Base-by-base conservation (phyloP, 805 yeast genomes). In the Barnettozyma botsteinii region DNA sequence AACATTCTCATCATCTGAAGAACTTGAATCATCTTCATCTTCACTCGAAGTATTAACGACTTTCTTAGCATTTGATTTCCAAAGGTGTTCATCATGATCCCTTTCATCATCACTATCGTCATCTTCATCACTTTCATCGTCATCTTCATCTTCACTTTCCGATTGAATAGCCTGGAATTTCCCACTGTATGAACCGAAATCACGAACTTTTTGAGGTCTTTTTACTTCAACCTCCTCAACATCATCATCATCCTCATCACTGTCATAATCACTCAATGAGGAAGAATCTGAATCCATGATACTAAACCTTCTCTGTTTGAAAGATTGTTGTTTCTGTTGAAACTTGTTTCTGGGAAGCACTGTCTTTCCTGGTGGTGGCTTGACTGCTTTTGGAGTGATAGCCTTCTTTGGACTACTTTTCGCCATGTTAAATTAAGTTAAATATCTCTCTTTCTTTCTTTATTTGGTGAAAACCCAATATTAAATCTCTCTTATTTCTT, bases 1-100 rank as follows among this genome's bases (percentile, higher is more conserved):
- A 3, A 82, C 77, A 49, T 77, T 79, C 27, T 78, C 79, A 49
- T 79, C 86, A 50, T 76, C 81, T 0, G 81, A 75, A 10, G 79
- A 73, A 27, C 67, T 66, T 17, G 68, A 69, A 26, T 60, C 67
- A 18, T 57, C 59, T 15, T 46, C 56, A 26, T 55, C 62, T 22
- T 61, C 65, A 31, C 63, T 65, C 6, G 60, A 53, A 21, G 61
- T 58, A 31, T 60, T 47, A 17, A 57, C 62, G 23, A 54, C 61
- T 23, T 49, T 48, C 15, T 48, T 51, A 9, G 53, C 38, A 32
- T 56, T 54, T 18, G 44, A 55, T 48, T 37, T 50, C 61, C 52
- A 56, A 40, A 41, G 44, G 36, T 51, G 52, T 25, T 61, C 28
- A 26, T 26, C 28, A 13, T n/a, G 28, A 2, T n/a, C n/a, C n/a